Base-by-base conservation (phyloP, 768 basidiomycete genomes). In the Podaxis sp. region DNA sequence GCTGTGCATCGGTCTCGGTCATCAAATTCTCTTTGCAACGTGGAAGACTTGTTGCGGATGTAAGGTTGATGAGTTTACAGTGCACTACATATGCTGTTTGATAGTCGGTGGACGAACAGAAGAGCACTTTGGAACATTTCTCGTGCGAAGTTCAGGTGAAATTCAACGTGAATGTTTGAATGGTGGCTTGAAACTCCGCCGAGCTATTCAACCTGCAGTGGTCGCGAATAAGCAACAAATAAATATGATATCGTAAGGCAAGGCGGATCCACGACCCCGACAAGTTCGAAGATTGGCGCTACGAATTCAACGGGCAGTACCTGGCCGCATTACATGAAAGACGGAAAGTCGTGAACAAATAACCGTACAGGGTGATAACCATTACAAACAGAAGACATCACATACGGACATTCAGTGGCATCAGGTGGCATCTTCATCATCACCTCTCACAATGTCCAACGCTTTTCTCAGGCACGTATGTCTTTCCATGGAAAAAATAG, bases 401-500 rank as follows among this genome's bases (percentile, higher is more conserved):
- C 42, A n/a, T 17, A 44, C 12, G 42, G n/a, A 13, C 33, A 9
- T 33, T 0, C 8, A 33, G 33, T 33, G 33, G 33, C 30, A 33
- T 9, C 30, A 1, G 7, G 30, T 33, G 30, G 30, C 33, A 33
- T 9, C 33, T 33, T 33, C 54, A 49, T 48, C 40, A 38, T n/a
- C 42, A 22, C 28, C 61, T 40, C 46, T 24, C 54, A 63, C 36
- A 33, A 79, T 79, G 74, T 68, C 77, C 12, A 76, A 72, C 64
- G 56, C 72, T 30, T 63, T 82, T 38, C 67, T 86, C 12, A 86
- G 82, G 72, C 76, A 80, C 36, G 84, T 89, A 11, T 84, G 82
- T 67, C 81, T 77, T 48, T 86, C 88, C 0, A 90, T 94, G 88
- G 89, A 92, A 65, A 83, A 87, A 28, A 90, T 97, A 66, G 95